Conservation (phyloP, 495 filamentous ascomycete genomes). For the Penicillium lividum region DNA sequence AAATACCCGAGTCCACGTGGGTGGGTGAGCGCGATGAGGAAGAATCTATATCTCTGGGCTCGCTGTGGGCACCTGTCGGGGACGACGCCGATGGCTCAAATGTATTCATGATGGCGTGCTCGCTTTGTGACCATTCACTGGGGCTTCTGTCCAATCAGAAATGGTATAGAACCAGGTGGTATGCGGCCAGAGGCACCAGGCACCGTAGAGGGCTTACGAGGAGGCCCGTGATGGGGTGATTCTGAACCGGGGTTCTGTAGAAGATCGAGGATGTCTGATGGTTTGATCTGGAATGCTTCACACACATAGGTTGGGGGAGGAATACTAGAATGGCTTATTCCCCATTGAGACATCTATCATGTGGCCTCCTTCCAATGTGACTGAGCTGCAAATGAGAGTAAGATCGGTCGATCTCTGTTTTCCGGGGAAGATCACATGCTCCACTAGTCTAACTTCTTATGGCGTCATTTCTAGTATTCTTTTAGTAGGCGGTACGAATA, state of each 20-base stretch:
- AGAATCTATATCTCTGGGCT: slow-evolving; percentile 24
- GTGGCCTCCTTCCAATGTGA: slow-evolving; percentile 8
- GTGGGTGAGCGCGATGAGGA: slow-evolving; percentile 32
- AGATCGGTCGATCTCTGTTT: slow-evolving; percentile 15
- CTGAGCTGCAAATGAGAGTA: slow-evolving; percentile 7
- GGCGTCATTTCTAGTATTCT: slow-evolving; percentile 5
- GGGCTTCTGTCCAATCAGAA: slow-evolving; percentile 18
- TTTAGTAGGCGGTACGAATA: not conserved
- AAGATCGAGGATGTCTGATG: not conserved
- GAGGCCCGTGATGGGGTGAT: not conserved
- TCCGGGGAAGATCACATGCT: slow-evolving; percentile 18
- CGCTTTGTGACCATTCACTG: slow-evolving; percentile 21
- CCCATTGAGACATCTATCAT: slow-evolving; percentile 16
- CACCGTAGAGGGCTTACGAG: not conserved
- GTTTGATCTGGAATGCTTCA: not conserved
- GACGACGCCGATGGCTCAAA: slow-evolving; percentile 31
- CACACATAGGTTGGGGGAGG: not conserved
- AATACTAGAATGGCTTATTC: not conserved
- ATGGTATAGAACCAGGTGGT: slow-evolving; percentile 2
- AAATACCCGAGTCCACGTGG: slow-evolving; percentile 22
- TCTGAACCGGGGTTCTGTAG: not conserved
- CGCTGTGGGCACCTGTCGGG: slow-evolving; percentile 23
- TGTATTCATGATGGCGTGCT: slow-evolving; percentile 46
- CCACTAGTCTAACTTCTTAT: slow-evolving; percentile 7
- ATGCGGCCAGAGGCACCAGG: slow-evolving; percentile 19